Conservation (phyloP, 129 eudicot genomes). For the Solidago caesia region DNA sequence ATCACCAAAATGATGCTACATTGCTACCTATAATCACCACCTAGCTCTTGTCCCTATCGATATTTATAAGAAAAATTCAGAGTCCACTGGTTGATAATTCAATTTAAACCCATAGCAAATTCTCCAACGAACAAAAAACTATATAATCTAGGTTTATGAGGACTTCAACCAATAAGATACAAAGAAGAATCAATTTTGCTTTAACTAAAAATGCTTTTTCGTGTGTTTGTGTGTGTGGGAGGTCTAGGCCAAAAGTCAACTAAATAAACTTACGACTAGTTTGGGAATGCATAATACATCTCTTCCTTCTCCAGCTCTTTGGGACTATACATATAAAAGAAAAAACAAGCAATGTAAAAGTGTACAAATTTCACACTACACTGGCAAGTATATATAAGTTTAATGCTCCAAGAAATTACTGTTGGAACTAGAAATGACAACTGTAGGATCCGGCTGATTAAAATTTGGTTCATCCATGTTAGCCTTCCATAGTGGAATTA, state of each 20-base stretch:
- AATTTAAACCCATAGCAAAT: slow-evolving; percentile 12
- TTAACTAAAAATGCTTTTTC: slow-evolving; percentile 1
- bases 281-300: slow-evolving; percentile 62
- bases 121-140: slow-evolving; percentile 4
- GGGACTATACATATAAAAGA: slow-evolving; percentile 67
- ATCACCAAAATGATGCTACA: slow-evolving; percentile 1
- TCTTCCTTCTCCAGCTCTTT: slow-evolving; percentile 76
- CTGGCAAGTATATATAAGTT: slow-evolving; percentile 16
- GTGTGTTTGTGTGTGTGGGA: not conserved
- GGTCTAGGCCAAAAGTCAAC: slow-evolving; percentile 24
- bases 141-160: not conserved
- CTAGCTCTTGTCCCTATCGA: not conserved
- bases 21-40: slow-evolving; percentile 3
- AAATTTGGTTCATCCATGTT: slow-evolving; percentile 77
- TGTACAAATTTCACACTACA: slow-evolving; percentile 2
- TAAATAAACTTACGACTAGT: slow-evolving; percentile 68
- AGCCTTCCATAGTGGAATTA: slow-evolving; percentile 80
- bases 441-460: slow-evolving; percentile 73
- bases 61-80: not conserved
- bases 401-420: slow-evolving; percentile 49
- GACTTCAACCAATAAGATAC: not conserved
- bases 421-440: slow-evolving; percentile 57
- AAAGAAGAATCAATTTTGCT: not conserved
- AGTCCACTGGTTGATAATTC: not conserved
- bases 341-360: slow-evolving; percentile 32